Percentiles rank a stretch among this genome's conserved stretches.
Conservation (phyloP, 148 eudicot genomes). For the Pouteria glomerata region DNA sequence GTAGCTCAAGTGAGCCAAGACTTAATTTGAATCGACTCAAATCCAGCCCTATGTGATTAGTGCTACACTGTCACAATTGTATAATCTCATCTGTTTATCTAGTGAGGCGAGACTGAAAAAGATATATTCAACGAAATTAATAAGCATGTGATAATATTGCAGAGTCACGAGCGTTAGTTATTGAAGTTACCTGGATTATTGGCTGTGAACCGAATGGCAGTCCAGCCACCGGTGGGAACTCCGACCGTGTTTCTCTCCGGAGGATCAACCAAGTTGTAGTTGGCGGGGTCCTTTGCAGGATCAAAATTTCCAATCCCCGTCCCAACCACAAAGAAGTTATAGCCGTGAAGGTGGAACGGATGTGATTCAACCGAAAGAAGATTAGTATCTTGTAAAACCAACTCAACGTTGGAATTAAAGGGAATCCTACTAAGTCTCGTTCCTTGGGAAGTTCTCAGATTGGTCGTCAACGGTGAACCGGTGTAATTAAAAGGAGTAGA, state of each 20-base stretch:
- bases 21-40: no score
- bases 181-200: conserved; percentile 28
- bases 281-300: conserved; percentile 37
- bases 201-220: conserved; percentile 28
- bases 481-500: conserved; percentile 24
- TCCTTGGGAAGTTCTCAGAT: conserved; percentile 13
- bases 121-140: no score
- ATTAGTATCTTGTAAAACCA: conserved; percentile 30
- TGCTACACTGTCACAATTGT: no score
- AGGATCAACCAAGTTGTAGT: conserved; percentile 49
- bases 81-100: no score
- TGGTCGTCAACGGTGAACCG: conserved; percentile 23
- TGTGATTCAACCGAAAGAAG: conserved; percentile 36
- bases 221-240: conserved; percentile 59
- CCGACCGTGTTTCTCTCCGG: conserved; percentile 55
- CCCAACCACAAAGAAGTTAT: conserved; percentile 52
- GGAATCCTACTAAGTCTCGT: conserved; percentile 19
- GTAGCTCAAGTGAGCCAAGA: no score
- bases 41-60: no score
- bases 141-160: no score
- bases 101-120: no score
- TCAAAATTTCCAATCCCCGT: conserved; percentile 54
- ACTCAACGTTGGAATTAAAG: conserved; percentile 24
- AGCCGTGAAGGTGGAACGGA: conserved; percentile 55
- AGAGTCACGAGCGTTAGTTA: neutral